Conservation (phyloP, 2,329 filamentous ascomycete species). For the Fusarium subtropicale region DNA sequence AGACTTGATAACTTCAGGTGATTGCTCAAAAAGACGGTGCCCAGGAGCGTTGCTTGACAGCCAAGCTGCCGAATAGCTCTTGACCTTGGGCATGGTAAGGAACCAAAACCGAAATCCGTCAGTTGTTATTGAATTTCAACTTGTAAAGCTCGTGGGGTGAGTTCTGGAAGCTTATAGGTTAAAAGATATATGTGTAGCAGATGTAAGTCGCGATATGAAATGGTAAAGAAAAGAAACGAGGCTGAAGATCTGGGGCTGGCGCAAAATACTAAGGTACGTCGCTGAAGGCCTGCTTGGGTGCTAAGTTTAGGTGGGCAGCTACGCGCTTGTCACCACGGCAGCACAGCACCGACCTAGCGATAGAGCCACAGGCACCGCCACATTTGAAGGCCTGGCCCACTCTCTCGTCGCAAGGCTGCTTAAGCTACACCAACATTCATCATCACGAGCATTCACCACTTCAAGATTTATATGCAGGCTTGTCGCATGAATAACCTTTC, state of each 20-base stretch:
- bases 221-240: constrained; percentile 35
- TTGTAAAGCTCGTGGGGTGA: constrained; percentile 27
- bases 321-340: constrained; percentile 32
- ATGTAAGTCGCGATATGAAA: constrained; percentile 14
- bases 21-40: constrained; percentile 77
- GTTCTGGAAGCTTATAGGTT: not conserved
- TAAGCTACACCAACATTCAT: constrained; percentile 29
- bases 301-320: not conserved
- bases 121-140: constrained; percentile 2
- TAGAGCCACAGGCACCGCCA: constrained; percentile 32
- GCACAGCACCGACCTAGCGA: not conserved
- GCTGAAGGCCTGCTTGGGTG: constrained; percentile 6
- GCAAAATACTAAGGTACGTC: constrained; percentile 23
- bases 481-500: not conserved
- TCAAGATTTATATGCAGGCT: constrained; percentile 1
- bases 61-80: constrained; percentile 88
- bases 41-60: constrained; percentile 82
- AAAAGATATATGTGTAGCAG: not conserved
- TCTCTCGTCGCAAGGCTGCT: constrained; percentile 23
- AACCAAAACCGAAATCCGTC: constrained; percentile 13
- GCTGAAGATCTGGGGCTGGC: constrained; percentile 37
- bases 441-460: constrained; percentile 14
- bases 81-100: constrained; percentile 81
- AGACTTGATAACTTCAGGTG: constrained; percentile 54
- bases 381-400: constrained; percentile 17